Base-by-base conservation (phyloP, 495 filamentous ascomycete species). In the Lasiosphaeris hirsuta region DNA sequence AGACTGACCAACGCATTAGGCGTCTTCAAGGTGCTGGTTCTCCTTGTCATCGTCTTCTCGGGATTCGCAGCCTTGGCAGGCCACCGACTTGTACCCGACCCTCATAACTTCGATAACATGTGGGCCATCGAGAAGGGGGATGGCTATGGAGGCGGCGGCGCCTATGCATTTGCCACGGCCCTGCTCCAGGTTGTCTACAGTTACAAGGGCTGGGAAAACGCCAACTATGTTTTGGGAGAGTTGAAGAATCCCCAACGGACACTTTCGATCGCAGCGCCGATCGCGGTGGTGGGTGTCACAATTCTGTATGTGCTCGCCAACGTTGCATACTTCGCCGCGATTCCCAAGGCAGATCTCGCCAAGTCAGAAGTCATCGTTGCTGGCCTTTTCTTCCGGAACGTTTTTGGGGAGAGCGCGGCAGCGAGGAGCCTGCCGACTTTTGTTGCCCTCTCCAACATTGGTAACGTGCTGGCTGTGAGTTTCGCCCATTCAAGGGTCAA, bases 301-400 rank as follows among this genome's bases (percentile, higher is more conserved):
- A 66, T 86, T 19, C 70, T 85, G 1, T 88, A 87, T 69, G 80
- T 86, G 56, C 66, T 87, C 7, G 80, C 77, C 62, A 88, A 89
- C 62, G 77, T 89, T 43, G 82, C 85, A 17, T 89, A 88, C 66
- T 78, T 78, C 43, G 69, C 72, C 19, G 75, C 71, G 13, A 73
- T 77, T 8, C 68, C 69, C 11, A 73, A 74, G 51, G 66, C 60
- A 3, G 75, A 86, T 76, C 67, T 83, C 67, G 45, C 84, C 70
- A 38, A 77, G 73, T 54, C 80, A 62, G 65, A 75, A 72, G 69
- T 74, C 2, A 72, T 77, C 18, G 72, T 76, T 15, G 75, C 75
- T 1, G 60, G 80, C 68, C 57, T 82, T 77, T 76, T 78, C 56
- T 75, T 79, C 57, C 63, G 62, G 33, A 75, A 75, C 56, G 65